Conservation (phyloP, 768 basidiomycete species). For the Lactarius sanguifluus region DNA sequence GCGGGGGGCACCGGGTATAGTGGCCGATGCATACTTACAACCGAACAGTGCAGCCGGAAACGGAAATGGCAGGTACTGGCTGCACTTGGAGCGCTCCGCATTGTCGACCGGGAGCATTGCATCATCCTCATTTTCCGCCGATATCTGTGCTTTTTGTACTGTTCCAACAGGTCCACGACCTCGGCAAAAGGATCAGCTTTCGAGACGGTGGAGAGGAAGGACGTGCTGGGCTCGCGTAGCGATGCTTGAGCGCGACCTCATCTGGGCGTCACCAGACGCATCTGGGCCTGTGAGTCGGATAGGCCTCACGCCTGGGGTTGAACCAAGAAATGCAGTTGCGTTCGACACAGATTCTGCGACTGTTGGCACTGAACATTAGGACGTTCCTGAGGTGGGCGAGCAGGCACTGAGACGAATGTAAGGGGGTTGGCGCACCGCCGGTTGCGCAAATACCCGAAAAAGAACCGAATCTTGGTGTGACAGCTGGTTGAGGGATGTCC, state of each 20-base stretch:
- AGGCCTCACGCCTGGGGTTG: slow-evolving; percentile 10
- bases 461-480: slow-evolving; percentile 48
- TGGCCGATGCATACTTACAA: slow-evolving; percentile 15
- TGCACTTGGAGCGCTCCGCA: slow-evolving; percentile 5
- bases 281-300: slow-evolving; percentile 15
- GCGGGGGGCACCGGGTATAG: slow-evolving; percentile 43
- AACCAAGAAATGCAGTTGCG: slow-evolving; percentile 28
- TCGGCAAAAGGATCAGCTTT: slow-evolving; percentile 70
- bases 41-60: neutral
- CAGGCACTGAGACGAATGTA: slow-evolving; percentile 40
- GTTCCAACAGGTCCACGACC: slow-evolving; percentile 50
- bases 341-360: slow-evolving; percentile 30
- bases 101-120: slow-evolving; percentile 23
- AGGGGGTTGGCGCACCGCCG: slow-evolving; percentile 36
- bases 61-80: neutral
- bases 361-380: slow-evolving; percentile 14
- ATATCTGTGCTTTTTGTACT: slow-evolving; percentile 59
- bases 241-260: slow-evolving; percentile 51
- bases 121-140: slow-evolving; percentile 58
- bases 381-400: slow-evolving; percentile 29
- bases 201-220: slow-evolving; percentile 55
- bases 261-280: slow-evolving; percentile 9
- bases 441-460: slow-evolving; percentile 54
- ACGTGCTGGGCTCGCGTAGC: slow-evolving; percentile 72
- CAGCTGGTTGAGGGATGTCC: slow-evolving; percentile 24